A percentile compares a stretch with the other conserved stretches of the same genome.
These are phyloP conservation scores for Pseudogymnoascus sp. DNA, from an alignment of 2,329 filamentous ascomycete genomes.

Conservation along the genomic window DNA sequence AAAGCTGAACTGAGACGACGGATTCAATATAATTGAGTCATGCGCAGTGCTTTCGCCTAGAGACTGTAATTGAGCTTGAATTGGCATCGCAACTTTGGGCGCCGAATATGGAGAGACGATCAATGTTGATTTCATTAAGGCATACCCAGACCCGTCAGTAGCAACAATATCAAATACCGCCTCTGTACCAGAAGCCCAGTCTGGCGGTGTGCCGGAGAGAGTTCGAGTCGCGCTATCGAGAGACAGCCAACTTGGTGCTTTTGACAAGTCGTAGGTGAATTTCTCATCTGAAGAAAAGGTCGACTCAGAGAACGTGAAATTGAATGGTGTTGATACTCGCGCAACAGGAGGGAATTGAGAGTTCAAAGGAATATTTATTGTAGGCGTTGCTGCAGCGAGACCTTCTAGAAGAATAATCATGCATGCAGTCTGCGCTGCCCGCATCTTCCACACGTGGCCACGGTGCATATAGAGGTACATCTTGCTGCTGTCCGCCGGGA, in stretches of 20 bases:
- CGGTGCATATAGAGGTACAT: not conserved
- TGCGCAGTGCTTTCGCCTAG: conserved; percentile 55
- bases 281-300: conserved; percentile 59
- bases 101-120: conserved; percentile 54
- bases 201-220: conserved; percentile 61
- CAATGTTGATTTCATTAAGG: conserved; percentile 58
- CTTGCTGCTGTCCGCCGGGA: not conserved
- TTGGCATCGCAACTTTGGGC: conserved; percentile 46
- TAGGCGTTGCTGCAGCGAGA: conserved; percentile 26
- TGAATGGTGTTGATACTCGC: conserved; percentile 56
- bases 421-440: not conserved
- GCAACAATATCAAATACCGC: conserved; percentile 60
- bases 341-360: conserved; percentile 77
- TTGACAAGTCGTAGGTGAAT: conserved; percentile 58
- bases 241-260: conserved; percentile 65
- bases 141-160: conserved; percentile 55
- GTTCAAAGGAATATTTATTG: conserved; percentile 64
- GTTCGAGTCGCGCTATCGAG: conserved; percentile 57
- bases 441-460: conserved; percentile 1
- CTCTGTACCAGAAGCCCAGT: conserved; percentile 48
- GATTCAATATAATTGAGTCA: conserved; percentile 47
- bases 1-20: conserved; percentile 45
- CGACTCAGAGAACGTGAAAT: conserved; percentile 61
- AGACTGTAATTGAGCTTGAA: conserved; percentile 47
- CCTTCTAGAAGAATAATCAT: conserved; percentile 3